Conservation (phyloP, 1,284 basidiomycete species). For the Ustilago vetiveriae region DNA sequence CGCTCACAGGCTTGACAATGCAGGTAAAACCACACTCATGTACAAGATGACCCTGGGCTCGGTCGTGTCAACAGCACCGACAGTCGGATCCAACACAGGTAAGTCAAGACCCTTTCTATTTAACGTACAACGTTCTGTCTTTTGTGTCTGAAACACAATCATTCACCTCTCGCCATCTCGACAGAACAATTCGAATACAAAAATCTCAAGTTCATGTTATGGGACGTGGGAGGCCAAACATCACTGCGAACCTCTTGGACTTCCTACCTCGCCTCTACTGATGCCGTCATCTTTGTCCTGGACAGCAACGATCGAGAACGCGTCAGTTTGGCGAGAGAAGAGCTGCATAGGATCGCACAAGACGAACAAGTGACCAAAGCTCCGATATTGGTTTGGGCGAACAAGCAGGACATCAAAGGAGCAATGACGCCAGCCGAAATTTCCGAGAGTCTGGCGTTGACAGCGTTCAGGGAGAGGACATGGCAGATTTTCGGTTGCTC, state of each 20-base stretch:
- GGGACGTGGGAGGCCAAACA: slow-evolving; percentile 71
- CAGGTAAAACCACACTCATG: slow-evolving; percentile 70
- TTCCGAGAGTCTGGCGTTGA: slow-evolving; percentile 69
- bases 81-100: slow-evolving; percentile 69
- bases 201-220: slow-evolving; percentile 70
- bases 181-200: slow-evolving; percentile 69
- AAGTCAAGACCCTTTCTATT: not conserved
- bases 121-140: not conserved
- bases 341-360: slow-evolving; percentile 68
- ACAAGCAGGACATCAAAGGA: slow-evolving; percentile 70
- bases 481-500: slow-evolving; percentile 72
- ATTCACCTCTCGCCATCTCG: not conserved
- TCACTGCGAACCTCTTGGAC: slow-evolving; percentile 68
- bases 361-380: slow-evolving; percentile 68
- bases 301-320: slow-evolving; percentile 70
- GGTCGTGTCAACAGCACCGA: slow-evolving; percentile 71
- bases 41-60: slow-evolving; percentile 71
- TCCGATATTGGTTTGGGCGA: slow-evolving; percentile 70
- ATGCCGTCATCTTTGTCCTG: slow-evolving; percentile 71
- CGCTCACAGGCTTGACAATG: slow-evolving; percentile 68
- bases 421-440: slow-evolving; percentile 70
- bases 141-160: not conserved
- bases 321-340: slow-evolving; percentile 69
- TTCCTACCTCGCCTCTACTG: slow-evolving; percentile 69
- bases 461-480: slow-evolving; percentile 69